phyloP scores from a whole-genome alignment of 768 basidiomycete species.

The Mycena metata region DNA sequence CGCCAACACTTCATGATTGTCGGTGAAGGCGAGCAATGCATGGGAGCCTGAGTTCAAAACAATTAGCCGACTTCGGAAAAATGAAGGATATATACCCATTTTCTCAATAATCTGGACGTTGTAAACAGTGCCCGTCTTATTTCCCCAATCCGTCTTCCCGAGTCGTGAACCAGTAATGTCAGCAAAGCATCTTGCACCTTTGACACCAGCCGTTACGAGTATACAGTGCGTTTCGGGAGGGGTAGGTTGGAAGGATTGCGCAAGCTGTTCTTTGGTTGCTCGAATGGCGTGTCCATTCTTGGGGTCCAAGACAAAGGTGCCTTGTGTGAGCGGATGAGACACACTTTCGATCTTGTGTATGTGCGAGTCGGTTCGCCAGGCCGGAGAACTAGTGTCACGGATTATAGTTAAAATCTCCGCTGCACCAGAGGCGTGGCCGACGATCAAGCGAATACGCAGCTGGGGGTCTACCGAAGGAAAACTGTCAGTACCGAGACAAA shows the following conservation, averaged over 20 bases:
- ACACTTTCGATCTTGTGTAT: slow-evolving; percentile 55
- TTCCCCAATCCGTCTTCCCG: slow-evolving; percentile 75
- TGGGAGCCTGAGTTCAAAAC: slow-evolving; percentile 54
- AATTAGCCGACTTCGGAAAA: slow-evolving; percentile 19
- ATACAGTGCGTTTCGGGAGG: slow-evolving; percentile 48
- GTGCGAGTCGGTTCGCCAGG: slow-evolving; percentile 53
- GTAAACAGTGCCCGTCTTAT: slow-evolving; percentile 64
- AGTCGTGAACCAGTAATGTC: slow-evolving; percentile 77
- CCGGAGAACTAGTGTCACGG: slow-evolving; percentile 50
- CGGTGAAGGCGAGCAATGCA: slow-evolving; percentile 70
- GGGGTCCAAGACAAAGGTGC: slow-evolving; percentile 67
- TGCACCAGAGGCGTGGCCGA: slow-evolving; percentile 68
- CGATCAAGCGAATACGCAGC: slow-evolving; percentile 71
- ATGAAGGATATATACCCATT: slow-evolving; percentile 61
- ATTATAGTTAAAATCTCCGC: slow-evolving; percentile 70
- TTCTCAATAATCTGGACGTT: slow-evolving; percentile 70
- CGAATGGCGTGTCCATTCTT: slow-evolving; percentile 59
- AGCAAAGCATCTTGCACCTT: slow-evolving; percentile 67
- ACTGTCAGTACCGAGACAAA: slow-evolving; percentile 14
- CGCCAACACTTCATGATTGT: slow-evolving; percentile 60
- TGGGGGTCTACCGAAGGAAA: slow-evolving; percentile 55
- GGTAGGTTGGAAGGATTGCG: slow-evolving; percentile 49
- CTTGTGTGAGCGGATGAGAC: slow-evolving; percentile 59
- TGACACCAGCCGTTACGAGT: slow-evolving; percentile 65
- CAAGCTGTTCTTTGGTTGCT: slow-evolving; percentile 52